A percentile compares a stretch with the other conserved stretches of the same genome.
Evolutionary conservation across 2,329 filamentous ascomycete genomes (phyloP).

Genomic region (Aspergillus arachidicola): DNA sequence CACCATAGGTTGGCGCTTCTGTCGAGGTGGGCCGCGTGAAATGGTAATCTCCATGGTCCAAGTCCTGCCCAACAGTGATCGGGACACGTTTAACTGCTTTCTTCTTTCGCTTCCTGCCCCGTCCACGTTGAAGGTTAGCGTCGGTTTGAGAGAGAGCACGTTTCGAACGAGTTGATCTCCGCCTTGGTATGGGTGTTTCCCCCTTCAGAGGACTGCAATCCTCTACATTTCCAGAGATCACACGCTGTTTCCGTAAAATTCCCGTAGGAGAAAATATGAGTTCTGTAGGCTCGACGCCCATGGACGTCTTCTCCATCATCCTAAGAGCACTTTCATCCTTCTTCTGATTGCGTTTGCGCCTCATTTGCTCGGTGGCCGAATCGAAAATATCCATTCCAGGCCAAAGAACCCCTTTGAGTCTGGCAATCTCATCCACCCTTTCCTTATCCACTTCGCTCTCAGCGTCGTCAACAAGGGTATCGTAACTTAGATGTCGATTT

Average conservation of each 20-base stretch:
- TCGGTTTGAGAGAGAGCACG: slow-evolving; percentile 36
- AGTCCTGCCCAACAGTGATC: slow-evolving; percentile 14
- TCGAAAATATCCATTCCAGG: slow-evolving; percentile 57
- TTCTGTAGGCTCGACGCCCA: slow-evolving; percentile 49
- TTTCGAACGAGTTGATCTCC: slow-evolving; percentile 33
- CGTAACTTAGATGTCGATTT: slow-evolving; percentile 16
- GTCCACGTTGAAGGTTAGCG: slow-evolving; percentile 34
- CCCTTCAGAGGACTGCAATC: slow-evolving; percentile 50
- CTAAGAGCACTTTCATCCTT: slow-evolving; percentile 50
- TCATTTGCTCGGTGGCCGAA: slow-evolving; percentile 52
- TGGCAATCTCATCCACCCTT: slow-evolving; percentile 41
- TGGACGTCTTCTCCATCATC: slow-evolving; percentile 50
- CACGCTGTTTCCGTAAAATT: slow-evolving; percentile 44
- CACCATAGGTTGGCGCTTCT: slow-evolving; percentile 20
- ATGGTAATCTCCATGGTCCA: slow-evolving; percentile 20
- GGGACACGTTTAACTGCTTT: slow-evolving; percentile 15
- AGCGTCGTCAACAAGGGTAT: slow-evolving; percentile 22
- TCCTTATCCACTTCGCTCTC: slow-evolving; percentile 31
- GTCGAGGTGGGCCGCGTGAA: slow-evolving; percentile 24
- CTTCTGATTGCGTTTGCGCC: slow-evolving; percentile 54
- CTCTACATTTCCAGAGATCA: slow-evolving; percentile 53
- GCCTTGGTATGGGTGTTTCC: slow-evolving; percentile 46
- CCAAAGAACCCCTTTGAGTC: slow-evolving; percentile 52
- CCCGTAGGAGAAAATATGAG: slow-evolving; percentile 51
- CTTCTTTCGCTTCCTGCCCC: slow-evolving; percentile 30